Percentiles rank a stretch among this genome's conserved stretches.
These are phyloP conservation scores for Lophium mytilinum DNA, from an alignment of 495 filamentous ascomycete species.

Conservation along the genomic window DNA sequence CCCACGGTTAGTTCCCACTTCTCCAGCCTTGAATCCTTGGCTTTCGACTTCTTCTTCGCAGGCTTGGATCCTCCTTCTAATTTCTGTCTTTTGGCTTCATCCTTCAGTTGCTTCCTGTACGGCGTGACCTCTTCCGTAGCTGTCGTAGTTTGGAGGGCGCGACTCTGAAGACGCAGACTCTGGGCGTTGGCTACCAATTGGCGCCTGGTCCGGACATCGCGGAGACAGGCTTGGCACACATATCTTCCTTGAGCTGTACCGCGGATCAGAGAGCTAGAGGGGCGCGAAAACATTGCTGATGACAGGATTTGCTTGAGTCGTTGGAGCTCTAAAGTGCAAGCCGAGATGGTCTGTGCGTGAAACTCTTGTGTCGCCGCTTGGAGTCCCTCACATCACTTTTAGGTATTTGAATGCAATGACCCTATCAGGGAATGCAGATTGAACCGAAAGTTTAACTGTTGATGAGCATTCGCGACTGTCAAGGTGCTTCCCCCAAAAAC, in stretches of 20 bases:
- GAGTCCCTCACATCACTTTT: no score
- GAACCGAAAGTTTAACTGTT: no score
- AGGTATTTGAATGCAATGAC: no score
- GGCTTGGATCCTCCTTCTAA: constrained; percentile 17
- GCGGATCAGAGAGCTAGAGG: no score
- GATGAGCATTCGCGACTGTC: no score
- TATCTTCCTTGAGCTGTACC: not conserved
- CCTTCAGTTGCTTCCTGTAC: constrained; percentile 67
- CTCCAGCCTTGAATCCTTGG: constrained; percentile 42
- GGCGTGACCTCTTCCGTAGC: constrained; percentile 35
- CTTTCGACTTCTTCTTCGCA: constrained; percentile 33
- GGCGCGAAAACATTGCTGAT: no score
- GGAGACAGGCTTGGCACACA: constrained; percentile 19
- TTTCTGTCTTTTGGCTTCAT: constrained; percentile 49
- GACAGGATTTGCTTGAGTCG: no score
- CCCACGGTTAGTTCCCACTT: constrained; percentile 89
- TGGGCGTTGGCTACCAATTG: constrained; percentile 2
- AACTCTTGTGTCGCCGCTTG: no score
- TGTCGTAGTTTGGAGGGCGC: constrained; percentile 11
- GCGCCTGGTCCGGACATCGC: not conserved
- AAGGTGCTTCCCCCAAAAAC: no score
- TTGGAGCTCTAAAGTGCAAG: no score
- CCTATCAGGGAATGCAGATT: no score
- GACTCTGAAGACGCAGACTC: not conserved
- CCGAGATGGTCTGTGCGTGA: no score